A percentile compares a stretch with the other conserved stretches of the same genome.
These are phyloP conservation scores for Inga oerstediana DNA, from an alignment of 306 rosid genomes.

Conservation along the genomic window DNA sequence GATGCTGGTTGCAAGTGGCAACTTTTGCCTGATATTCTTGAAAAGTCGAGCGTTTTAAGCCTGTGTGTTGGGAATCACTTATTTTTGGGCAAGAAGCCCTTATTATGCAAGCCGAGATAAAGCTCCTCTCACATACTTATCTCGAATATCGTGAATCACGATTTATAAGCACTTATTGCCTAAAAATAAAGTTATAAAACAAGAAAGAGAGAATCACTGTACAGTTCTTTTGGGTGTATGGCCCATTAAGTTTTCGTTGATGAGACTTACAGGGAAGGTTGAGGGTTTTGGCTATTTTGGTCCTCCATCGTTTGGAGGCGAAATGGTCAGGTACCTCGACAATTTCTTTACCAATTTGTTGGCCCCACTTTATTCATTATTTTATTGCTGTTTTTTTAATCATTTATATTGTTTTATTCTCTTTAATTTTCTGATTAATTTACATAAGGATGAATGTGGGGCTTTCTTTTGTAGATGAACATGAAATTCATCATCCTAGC, in stretches of 20 bases:
- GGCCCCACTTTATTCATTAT: background rate
- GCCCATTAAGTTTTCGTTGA: background rate
- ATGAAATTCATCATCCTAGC: background rate
- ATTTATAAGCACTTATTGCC: no score
- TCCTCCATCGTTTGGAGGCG: background rate
- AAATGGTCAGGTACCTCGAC: background rate
- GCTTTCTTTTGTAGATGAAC: background rate
- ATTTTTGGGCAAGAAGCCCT: no score
- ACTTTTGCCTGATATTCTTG: background rate
- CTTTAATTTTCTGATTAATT: background rate
- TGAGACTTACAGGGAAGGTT: background rate
- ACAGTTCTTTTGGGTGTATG: constrained; percentile 1
- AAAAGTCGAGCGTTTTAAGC: background rate
- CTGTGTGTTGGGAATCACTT: no score
- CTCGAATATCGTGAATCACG: no score
- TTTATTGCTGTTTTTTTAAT: background rate
- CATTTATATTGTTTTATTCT: background rate
- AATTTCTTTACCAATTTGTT: background rate
- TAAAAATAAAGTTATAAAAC: background rate
- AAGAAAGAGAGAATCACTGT: background rate
- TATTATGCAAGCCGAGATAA: no score
- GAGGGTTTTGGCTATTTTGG: background rate
- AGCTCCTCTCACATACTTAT: no score
- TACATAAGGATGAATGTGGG: background rate
- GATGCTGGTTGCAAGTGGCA: background rate